phyloP scores from a whole-genome alignment of 2,329 filamentous ascomycete species.

The Penicillium occitanis region DNA sequence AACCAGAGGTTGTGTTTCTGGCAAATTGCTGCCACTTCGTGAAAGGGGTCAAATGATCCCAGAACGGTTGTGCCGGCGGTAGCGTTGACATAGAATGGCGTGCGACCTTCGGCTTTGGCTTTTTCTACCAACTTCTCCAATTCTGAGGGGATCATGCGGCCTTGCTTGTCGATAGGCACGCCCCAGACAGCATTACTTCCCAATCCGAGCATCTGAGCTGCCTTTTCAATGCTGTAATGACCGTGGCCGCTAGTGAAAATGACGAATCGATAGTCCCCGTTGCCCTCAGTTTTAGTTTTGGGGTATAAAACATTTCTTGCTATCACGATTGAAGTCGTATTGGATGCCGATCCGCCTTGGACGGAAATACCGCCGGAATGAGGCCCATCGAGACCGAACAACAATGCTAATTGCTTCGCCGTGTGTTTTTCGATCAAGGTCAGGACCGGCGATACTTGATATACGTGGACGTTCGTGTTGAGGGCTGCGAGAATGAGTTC shows the following conservation, averaged over 20 bases:
- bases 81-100: constrained; percentile 91
- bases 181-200: constrained; percentile 70
- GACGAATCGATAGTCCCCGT: constrained; percentile 64
- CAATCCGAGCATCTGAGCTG: constrained; percentile 84
- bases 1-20: constrained; percentile 76
- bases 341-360: constrained; percentile 81
- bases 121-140: constrained; percentile 63
- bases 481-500: constrained; percentile 81
- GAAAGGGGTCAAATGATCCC: constrained; percentile 82
- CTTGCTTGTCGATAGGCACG: constrained; percentile 70
- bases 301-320: constrained; percentile 86
- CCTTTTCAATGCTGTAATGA: constrained; percentile 94
- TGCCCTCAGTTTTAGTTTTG: constrained; percentile 70
- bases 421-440: constrained; percentile 86
- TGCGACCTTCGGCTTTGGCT: constrained; percentile 67
- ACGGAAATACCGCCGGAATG: constrained; percentile 69
- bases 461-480: constrained; percentile 95
- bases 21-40: constrained; percentile 68
- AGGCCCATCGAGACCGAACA: constrained; percentile 74
- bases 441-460: constrained; percentile 86
- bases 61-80: constrained; percentile 93
- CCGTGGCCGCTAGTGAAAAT: constrained; percentile 87
- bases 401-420: constrained; percentile 66
- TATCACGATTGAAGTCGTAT: constrained; percentile 79
- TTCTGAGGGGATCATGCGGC: constrained; percentile 67